A percentile compares a stretch with the other conserved stretches of the same genome.
These are phyloP conservation scores for Aquilaria sinensis DNA, from an alignment of 345 rosid species.

Conservation along the genomic window DNA sequence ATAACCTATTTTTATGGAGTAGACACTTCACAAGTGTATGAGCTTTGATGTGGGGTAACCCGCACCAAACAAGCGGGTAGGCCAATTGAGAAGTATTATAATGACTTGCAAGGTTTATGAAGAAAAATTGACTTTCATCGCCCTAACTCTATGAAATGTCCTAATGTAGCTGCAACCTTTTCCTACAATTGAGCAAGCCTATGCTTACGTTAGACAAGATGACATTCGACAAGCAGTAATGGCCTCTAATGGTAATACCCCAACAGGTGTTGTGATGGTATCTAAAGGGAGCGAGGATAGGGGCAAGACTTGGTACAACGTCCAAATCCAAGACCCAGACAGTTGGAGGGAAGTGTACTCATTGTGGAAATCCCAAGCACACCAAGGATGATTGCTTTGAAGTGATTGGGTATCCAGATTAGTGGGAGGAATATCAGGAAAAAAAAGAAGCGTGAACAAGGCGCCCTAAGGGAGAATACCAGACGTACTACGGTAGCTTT, in stretches of 20 bases:
- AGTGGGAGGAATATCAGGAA: no score
- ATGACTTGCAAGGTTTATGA: constrained; percentile 4
- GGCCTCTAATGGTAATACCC: not conserved
- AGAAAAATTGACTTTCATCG: constrained; percentile 1
- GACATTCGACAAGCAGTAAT: not conserved
- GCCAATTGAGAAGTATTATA: not conserved
- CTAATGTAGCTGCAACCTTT: not conserved
- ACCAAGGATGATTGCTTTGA: no score
- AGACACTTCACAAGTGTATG: not conserved
- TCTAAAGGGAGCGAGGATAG: not conserved
- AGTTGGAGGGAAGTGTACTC: no score
- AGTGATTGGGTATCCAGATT: no score
- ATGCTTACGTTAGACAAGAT: not conserved
- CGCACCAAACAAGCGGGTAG: no score
- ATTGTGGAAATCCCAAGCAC: no score
- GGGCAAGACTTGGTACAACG: not conserved
- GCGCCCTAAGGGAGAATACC: no score
- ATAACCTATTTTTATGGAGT: constrained; percentile 3
- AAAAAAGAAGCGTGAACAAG: no score
- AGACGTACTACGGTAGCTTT: no score
- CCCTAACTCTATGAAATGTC: not conserved
- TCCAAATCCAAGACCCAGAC: no score
- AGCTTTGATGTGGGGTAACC: not conserved
- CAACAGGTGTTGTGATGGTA: not conserved
- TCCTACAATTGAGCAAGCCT: not conserved